A percentile compares a stretch with the other conserved stretches of the same genome.
These are phyloP conservation scores for Stenogyne calaminthoides DNA, from an alignment of 305 asterid genomes.

Conservation along the genomic window DNA sequence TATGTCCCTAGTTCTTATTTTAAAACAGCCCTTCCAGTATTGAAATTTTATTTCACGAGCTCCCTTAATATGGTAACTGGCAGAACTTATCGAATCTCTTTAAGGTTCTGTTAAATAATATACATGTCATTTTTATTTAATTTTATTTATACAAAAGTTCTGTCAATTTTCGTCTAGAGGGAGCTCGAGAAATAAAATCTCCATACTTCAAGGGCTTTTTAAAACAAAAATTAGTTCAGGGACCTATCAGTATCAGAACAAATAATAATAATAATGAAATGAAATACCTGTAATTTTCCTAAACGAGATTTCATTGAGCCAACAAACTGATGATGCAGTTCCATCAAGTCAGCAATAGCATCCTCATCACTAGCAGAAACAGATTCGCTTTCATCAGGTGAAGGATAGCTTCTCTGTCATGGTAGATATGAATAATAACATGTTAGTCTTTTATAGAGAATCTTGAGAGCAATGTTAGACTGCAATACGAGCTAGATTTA, in stretches of 20 bases:
- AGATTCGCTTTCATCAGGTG: constrained; percentile 61
- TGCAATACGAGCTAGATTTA: constrained; percentile 16
- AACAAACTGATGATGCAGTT: constrained; percentile 74
- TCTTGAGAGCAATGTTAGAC: constrained; percentile 21
- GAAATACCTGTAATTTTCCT: constrained; percentile 74
- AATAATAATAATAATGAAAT: background rate
- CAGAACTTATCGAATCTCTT: background rate
- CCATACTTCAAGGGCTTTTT: background rate
- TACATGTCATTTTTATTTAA: background rate
- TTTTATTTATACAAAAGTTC: background rate
- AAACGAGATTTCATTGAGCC: constrained; percentile 88
- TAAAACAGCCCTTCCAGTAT: background rate
- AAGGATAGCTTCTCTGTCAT: constrained; percentile 58
- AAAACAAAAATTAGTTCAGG: background rate
- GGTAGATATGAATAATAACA: constrained; percentile 25
- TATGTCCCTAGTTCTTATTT: background rate
- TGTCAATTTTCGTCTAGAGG: background rate
- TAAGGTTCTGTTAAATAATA: background rate
- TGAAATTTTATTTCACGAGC: background rate
- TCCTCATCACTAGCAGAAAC: constrained; percentile 81
- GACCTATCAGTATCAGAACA: background rate
- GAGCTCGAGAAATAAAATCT: background rate
- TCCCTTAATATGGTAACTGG: background rate
- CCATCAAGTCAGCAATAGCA: constrained; percentile 72
- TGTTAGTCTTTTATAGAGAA: constrained; percentile 15